Evolutionary conservation across 2,329 filamentous ascomycete species (phyloP), one percentile per base, ranked within the genome.

Genomic region (Alternaria gaisen): DNA sequence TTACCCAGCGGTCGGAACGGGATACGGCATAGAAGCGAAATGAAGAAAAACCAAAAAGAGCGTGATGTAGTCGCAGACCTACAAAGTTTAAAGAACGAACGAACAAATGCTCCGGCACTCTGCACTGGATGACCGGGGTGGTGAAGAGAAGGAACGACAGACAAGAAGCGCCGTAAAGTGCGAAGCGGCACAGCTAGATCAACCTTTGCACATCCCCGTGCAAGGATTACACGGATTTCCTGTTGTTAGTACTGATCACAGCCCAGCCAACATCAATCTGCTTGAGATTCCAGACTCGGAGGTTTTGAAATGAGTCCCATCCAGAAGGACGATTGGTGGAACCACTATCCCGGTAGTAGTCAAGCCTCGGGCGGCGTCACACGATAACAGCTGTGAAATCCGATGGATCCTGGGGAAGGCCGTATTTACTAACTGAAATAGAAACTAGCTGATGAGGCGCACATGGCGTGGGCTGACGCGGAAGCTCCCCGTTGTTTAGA

Each of bases 241-340:
- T 59, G 57, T 56, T 36, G 26, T 60, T 50, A 63, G 46, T 48
- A 52, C 55, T 61, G 24, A 60, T 54, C 58, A 42, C 44, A 61
- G 53, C 55, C 61, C 61, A 56, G 60, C 50, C 60, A 63, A 59
- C 61, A 62, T 61, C 63, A 63, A 67, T 42, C 58, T 54, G 46
- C 55, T 50, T 47, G 57, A 44, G 51, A 60, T 61, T 70, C 70
- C 64, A 68, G 69, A 63, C 62, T 64, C 57, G 50, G 61, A 57
- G 42, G 58, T 28, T 43, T 34, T 44, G 61, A 70, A 66, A 69
- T 70, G 61, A 67, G 42, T 46, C 60, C 38, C 59, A 58, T 63
- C 61, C 36, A 58, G 52, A 66, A 67, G 64, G 66, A 66, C 54
- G 28, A 67, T 71, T 71, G 66, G 70, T 72, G 70, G 70, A 71